Evolutionary conservation across 805 yeast genomes (phyloP).

Genomic region (Lachancea fermentati): DNA sequence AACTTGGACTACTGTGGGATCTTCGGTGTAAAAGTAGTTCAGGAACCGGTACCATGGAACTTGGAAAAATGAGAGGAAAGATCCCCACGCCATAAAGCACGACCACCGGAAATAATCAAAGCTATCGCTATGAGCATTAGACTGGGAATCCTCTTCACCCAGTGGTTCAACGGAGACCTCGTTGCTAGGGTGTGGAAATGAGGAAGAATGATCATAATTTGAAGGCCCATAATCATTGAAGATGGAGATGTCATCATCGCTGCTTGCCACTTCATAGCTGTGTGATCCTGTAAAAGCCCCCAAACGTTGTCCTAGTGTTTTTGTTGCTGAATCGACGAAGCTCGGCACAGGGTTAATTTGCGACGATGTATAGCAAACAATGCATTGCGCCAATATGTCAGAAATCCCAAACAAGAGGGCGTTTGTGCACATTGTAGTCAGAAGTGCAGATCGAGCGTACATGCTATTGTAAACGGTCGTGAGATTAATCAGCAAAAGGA

Average conservation of each 20-base stretch:
- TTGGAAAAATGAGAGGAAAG: conserved; percentile 73
- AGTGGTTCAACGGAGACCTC: neutral
- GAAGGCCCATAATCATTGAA: conserved; percentile 27
- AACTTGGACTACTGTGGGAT: conserved; percentile 79
- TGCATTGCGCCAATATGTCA: conserved; percentile 80
- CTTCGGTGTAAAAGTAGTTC: conserved; percentile 69
- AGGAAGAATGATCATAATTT: neutral
- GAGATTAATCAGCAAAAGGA: conserved; percentile 44
- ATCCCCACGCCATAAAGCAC: conserved; percentile 86
- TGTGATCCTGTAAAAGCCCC: neutral
- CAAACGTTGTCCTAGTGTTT: conserved; percentile 10
- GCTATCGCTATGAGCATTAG: neutral
- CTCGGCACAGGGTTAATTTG: conserved; percentile 21
- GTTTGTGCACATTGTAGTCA: conserved; percentile 80
- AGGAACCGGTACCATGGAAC: conserved; percentile 84
- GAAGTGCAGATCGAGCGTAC: conserved; percentile 58
- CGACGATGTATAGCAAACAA: conserved; percentile 35
- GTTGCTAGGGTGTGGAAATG: neutral
- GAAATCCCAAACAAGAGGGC: conserved; percentile 82
- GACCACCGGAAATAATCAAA: conserved; percentile 68
- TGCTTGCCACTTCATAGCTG: conserved; percentile 2
- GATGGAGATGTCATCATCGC: conserved; percentile 13
- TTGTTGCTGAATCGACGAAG: conserved; percentile 13
- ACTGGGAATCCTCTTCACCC: neutral
- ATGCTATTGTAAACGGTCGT: conserved; percentile 53